Percentiles rank a stretch among this genome's conserved stretches.
phyloP scores from a whole-genome alignment of 495 filamentous ascomycete genomes.

The Emericellopsis terricola region DNA sequence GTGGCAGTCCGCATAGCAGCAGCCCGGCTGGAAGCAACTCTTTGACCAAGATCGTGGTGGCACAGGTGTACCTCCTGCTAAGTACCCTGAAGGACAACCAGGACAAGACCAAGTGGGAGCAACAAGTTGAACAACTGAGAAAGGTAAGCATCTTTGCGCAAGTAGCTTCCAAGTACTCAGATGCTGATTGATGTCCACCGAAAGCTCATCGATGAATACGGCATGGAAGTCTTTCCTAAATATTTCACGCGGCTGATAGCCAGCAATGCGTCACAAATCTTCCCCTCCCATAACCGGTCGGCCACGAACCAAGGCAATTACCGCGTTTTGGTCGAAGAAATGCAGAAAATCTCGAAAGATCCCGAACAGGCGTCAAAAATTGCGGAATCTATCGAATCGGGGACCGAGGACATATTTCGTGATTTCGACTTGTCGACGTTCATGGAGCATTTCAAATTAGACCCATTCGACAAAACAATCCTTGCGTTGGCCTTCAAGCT shows the following conservation, averaged over 20 bases:
- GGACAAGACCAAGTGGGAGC: slow-evolving; percentile 86
- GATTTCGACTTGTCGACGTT: slow-evolving; percentile 90
- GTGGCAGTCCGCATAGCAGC: slow-evolving; percentile 49
- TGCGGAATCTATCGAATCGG: slow-evolving; percentile 76
- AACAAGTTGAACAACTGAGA: slow-evolving; percentile 73
- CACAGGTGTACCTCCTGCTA: slow-evolving; percentile 85
- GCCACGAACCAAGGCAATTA: slow-evolving; percentile 63
- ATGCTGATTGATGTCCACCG: too few relatives aligned
- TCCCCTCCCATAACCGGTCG: slow-evolving; percentile 51
- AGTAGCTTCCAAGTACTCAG: too few relatives aligned
- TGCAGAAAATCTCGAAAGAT: slow-evolving; percentile 68
- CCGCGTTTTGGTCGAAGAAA: slow-evolving; percentile 60
- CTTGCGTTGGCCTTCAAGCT: slow-evolving; percentile 78
- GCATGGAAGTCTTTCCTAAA: slow-evolving; percentile 88
- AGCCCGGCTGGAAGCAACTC: slow-evolving; percentile 42
- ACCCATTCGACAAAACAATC: slow-evolving; percentile 72
- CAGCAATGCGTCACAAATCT: slow-evolving; percentile 72
- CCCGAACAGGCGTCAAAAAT: slow-evolving; percentile 73
- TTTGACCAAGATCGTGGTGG: slow-evolving; percentile 74
- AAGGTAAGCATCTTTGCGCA: slow-evolving; percentile 40
- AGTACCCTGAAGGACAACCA: slow-evolving; percentile 86
- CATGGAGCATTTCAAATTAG: slow-evolving; percentile 82
- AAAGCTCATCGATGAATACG: slow-evolving; percentile 83
- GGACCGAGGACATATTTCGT: slow-evolving; percentile 69
- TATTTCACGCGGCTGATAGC: slow-evolving; percentile 80